Conservation (phyloP, 768 basidiomycete genomes). For the Mrakia frigida region DNA sequence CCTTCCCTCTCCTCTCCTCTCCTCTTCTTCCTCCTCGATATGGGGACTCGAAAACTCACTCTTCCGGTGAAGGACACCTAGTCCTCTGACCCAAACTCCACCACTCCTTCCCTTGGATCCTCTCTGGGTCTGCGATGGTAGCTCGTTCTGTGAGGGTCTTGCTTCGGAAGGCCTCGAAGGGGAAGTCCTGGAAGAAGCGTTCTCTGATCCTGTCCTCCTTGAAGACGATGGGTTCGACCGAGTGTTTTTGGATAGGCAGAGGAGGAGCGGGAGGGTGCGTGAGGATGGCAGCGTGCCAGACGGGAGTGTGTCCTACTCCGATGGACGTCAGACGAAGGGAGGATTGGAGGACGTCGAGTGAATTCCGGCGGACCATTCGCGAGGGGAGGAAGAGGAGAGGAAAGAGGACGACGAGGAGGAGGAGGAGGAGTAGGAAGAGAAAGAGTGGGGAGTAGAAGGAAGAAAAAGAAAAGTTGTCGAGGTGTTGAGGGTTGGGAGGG, state of each 20-base stretch:
- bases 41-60: constrained; percentile 56
- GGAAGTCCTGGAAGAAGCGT: constrained; percentile 93
- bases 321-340: constrained; percentile 18
- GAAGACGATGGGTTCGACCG: constrained; percentile 52
- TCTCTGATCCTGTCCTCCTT: constrained; percentile 77
- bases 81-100: constrained; percentile 72
- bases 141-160: constrained; percentile 65
- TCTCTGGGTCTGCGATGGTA: constrained; percentile 54
- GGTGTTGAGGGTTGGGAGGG: no score
- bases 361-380: constrained; percentile 29
- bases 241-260: constrained; percentile 13
- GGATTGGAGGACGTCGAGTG: constrained; percentile 19
- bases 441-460: background rate
- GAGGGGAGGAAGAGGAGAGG: background rate
- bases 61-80: constrained; percentile 77
- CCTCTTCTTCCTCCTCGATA: background rate
- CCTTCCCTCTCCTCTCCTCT: background rate
- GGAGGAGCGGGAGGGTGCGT: constrained; percentile 30
- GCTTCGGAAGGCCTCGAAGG: constrained; percentile 88
- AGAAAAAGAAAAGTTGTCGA: no score
- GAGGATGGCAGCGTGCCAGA: constrained; percentile 32
- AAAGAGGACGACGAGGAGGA: background rate
- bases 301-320: constrained; percentile 17
- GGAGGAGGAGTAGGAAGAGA: background rate
- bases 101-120: constrained; percentile 63